These are phyloP conservation scores for Trametes versicolor DNA, from an alignment of 1,284 basidiomycete species.

Conservation along the genomic window DNA sequence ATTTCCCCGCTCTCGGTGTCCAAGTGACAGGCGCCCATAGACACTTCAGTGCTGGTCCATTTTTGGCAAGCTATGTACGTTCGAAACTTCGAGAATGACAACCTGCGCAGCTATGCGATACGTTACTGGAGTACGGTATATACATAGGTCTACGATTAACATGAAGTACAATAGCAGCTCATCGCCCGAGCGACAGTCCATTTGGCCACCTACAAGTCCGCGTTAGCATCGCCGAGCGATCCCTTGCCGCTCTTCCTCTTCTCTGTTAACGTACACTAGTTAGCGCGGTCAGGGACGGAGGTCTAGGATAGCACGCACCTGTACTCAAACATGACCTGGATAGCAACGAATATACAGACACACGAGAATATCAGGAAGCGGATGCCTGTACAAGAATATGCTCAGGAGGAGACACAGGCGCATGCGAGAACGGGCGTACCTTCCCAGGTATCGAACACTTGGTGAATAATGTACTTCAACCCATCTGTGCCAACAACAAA, in stretches of 20 bases:
- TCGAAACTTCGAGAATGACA: slow-evolving; percentile 9
- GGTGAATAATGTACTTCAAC: slow-evolving; percentile 71
- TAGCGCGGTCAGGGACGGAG: background rate
- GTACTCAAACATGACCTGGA: slow-evolving; percentile 97
- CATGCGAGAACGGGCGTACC: slow-evolving; percentile 55
- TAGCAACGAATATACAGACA: slow-evolving; percentile 80
- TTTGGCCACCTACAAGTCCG: background rate
- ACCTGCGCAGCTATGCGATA: background rate
- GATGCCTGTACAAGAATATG: slow-evolving; percentile 56
- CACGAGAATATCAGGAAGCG: slow-evolving; percentile 73
- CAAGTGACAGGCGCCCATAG: slow-evolving; percentile 2
- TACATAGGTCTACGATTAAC: background rate
- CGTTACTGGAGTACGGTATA: background rate
- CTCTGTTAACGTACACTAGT: slow-evolving; percentile 34
- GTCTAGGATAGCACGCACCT: slow-evolving; percentile 53
- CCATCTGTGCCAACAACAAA: slow-evolving; percentile 95
- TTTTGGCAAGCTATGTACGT: slow-evolving; percentile 8
- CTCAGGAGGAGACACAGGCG: background rate
- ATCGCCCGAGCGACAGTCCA: background rate
- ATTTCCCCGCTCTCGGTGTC: background rate
- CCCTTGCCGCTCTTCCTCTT: slow-evolving; percentile 52
- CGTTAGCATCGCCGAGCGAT: slow-evolving; percentile 68
- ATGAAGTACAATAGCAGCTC: background rate
- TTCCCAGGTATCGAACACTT: slow-evolving; percentile 72
- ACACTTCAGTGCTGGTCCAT: background rate